Base-by-base conservation (phyloP, 768 basidiomycete species). In the Pisolithus marmoratus region DNA sequence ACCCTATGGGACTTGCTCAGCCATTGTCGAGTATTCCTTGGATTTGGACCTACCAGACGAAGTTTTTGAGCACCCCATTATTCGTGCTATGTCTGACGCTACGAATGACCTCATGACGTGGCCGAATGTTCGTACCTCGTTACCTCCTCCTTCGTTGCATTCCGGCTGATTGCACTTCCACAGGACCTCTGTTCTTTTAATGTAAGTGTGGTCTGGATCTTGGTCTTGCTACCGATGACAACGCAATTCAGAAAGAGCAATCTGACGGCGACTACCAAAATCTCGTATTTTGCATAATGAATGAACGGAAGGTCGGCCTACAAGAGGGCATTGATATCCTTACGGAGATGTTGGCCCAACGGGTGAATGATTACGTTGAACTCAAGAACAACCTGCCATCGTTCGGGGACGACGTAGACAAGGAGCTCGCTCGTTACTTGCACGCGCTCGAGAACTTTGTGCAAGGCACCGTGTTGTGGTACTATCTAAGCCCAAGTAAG, bases 91-190 rank as follows among this genome's bases (percentile, higher is more conserved):
- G 70, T 72, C 70, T 37, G 64, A 71, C n/a, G 70, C 70, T n/a
- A 71, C 68, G 0, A 71, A 54, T 15, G 70, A 72, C 49, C 66
- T 72, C 17, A 72, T 72, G 70, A 72, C 70, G 1, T 72, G 70
- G 70, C 70, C 70, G n/a, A 72, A 72, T 38, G 70, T 71, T 22
- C 7, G 70, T 70, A 5, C 14, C 8, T 45, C 8, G 20, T 24
- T 17, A 46, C 7, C 37, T 53, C 52, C 38, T 42, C 48, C n/a
- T 6, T 31, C 51, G 38, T 53, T 14, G 34, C 46, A 26, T 0
- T 26, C 38, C 1, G 19, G 20, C 57, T 68, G 52, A 68, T 41
- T 27, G 44, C 27, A 40, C 48, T 46, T 22, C 34, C 20, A 57
- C 24, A 67, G 65, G 62, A 64, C 54, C 63, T 60, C 37, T 61